Base-by-base conservation (phyloP, 2,329 filamentous ascomycete species). In the Mollisiaceae sp. region DNA sequence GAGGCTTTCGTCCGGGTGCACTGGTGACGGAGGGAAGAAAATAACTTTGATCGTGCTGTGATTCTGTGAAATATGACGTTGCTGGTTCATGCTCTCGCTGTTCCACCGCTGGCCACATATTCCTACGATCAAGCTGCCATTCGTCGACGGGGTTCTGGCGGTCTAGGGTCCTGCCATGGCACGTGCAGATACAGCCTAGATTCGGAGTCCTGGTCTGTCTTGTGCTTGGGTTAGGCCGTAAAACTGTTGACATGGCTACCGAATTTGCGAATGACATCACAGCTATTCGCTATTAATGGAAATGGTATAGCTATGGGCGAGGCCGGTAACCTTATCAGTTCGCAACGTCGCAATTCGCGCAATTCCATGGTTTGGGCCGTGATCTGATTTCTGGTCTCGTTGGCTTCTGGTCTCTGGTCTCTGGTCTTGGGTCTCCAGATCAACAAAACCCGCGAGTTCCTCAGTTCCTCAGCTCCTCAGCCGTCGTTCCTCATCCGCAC, bases 391-490 rank as follows among this genome's bases (percentile, higher is more conserved):
- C 3, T 32, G 27, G 6, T 32, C 27, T 32, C 3, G 6, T 3
- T 6, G 27, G 27, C 6, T n/a, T n/a, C n/a, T n/a, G n/a, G n/a
- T n/a, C n/a, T 32, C 27, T 32, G 27, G 6, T 3, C 27, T 6
- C 3, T 32, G 27, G 6, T 32, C 27, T 32, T 3, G 6, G 45
- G 20, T 50, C 45, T 50, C n/a, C 3, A 20, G 45, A 50, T 50
- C 45, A 50, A 50, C 45, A 50, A 50, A 50, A 50, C n/a, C 45
- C 45, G 41, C 41, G n/a, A n/a, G n/a, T n/a, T n/a, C n/a, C n/a
- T n/a, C n/a, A n/a, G n/a, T n/a, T n/a, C n/a, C n/a, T n/a, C n/a
- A 9, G 45, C 45, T 50, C n/a, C 45, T n/a, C 22, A 6, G 18
- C 8, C n/a, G 4, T 20, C 18, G 18, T n/a, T 18, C 41, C n/a